Evolutionary conservation across 1,139 yeast genomes (phyloP), one percentile per base, ranked within the genome.

Genomic region (Yamadazyma dushanensis): DNA sequence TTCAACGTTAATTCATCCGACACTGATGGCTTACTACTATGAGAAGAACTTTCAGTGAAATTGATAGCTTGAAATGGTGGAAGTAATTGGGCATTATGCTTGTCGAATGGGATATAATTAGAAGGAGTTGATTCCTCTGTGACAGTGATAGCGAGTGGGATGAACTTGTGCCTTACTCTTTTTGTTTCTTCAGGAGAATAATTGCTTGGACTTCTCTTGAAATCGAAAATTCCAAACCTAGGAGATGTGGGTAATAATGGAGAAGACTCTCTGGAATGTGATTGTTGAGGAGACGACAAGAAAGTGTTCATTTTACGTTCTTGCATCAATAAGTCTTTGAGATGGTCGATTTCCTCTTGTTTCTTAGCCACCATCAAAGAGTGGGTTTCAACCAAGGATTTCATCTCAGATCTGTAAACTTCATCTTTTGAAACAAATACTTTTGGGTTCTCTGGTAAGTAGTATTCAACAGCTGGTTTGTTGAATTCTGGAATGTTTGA

Each of bases 321-420:
- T 31, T 57, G 51, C 13, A 41, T 35, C 27, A 63, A 47, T 24
- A 63, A 50, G 6, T 46, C 35, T 31, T 52, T 58, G 28, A 63
- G 48, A 31, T 55, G 53, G 7, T 46, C 36, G 16, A 63, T 63
- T 37, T 63, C 66, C 8, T 51, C 49, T 42, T 59, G 56, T 38
- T 64, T 66, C 37, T 53, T 57, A 22, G 43, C 45, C 11, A 59
- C 47, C 43, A 57, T 50, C 5, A 46, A 41, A 13, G 52, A 47
- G 37, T 60, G 66, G 8, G 53, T 53, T 29, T 59, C 53, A 16
- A 59, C 50, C 22, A 62, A 44, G 16, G 53, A 36, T 35, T 53
- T 38, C 56, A 62, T 53, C 42, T 63, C 69, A 10, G 50, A 45
- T 27, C 62, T 45, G 27, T 47, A 47, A 11, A 45, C 46, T 26